Base-by-base conservation (phyloP, 2,329 filamentous ascomycete genomes). In the Diaporthe eres region DNA sequence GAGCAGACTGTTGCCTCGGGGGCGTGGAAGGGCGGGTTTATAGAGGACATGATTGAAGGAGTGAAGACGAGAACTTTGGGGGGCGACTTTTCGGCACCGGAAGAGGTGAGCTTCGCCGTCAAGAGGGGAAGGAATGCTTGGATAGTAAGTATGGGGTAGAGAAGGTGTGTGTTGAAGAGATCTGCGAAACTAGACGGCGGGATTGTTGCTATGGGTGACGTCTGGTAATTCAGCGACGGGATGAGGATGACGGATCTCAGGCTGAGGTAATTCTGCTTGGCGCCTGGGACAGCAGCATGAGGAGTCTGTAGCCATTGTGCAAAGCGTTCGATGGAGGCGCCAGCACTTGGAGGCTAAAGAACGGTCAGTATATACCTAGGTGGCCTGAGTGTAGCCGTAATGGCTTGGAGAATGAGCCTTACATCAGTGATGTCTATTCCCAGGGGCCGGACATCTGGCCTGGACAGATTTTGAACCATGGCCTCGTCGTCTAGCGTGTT, bases 61-160 rank as follows among this genome's bases (percentile, higher is more conserved):
- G 94, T 96, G 79, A 97, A 92, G 79, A 97, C 89, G 67, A 97
- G 87, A 49, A 97, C 89, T 79, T 93, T 92, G 82, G 88, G 94
- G 81, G 87, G 91, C 80, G 86, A 83, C 86, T 90, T 84, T 78
- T 88, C 86, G 70, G 37, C 53, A 71, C 85, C 85, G 71, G 86
- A 87, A 68, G 86, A 89, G 82, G 85, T 88, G 72, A 93, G 89
- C 72, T 91, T 88, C 15, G 88, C 88, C 4, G 91, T 94, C 71
- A 96, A 88, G 42, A 96, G 91, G 0, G 94, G 94, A n/a, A 98
- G 88, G 85, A 98, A 97, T 72, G 94, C 91, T 85, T 98, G 96
- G 53, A 96, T 93, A 7, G 94, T 95, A 71, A 98, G 90, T 79
- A 98, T 95, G 1, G 96, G 96, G 75, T 95, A 94, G 73, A 98